A percentile compares a stretch with the other conserved stretches of the same genome.
These are phyloP conservation scores for Pinus albicaulis DNA, from an alignment of 75 land plant genomes.

Conservation along the genomic window DNA sequence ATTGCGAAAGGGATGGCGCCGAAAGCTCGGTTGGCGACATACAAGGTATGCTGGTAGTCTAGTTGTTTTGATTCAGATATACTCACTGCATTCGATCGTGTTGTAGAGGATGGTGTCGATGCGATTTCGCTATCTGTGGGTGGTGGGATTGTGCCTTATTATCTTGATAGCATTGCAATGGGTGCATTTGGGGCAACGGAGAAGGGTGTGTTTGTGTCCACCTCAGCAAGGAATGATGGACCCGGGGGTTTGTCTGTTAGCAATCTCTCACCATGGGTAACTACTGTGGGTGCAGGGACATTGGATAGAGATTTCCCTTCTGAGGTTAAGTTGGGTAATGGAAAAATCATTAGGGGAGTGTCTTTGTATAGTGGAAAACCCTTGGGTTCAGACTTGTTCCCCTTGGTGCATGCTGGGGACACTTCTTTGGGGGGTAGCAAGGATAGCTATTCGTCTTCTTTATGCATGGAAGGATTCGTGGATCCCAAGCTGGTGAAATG, in stretches of 20 bases:
- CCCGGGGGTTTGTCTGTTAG: constrained; percentile 77
- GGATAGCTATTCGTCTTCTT: constrained; percentile 48
- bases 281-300: constrained; percentile 94
- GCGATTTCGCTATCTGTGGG: constrained; percentile 92
- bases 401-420: constrained; percentile 65
- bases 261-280: constrained; percentile 92
- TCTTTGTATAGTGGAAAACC: constrained; percentile 53
- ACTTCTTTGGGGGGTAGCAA: constrained; percentile 20
- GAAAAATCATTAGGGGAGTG: constrained; percentile 50
- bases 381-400: constrained; percentile 25
- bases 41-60: constrained; percentile 93
- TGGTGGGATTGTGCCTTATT: constrained; percentile 83
- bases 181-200: constrained; percentile 87
- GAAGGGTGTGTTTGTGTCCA: constrained; percentile 75
- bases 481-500: constrained; percentile 67
- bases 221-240: constrained; percentile 94
- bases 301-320: constrained; percentile 93
- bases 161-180: constrained; percentile 87
- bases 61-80: constrained; percentile 97
- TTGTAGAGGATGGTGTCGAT: constrained; percentile 93
- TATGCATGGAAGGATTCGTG: constrained; percentile 79
- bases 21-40: constrained; percentile 76
- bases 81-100: constrained; percentile 90
- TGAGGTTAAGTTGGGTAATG: constrained; percentile 66
- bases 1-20: constrained; percentile 83